Base-by-base conservation (phyloP, 2,329 filamentous ascomycete genomes). In the Emergomyces africanus region DNA sequence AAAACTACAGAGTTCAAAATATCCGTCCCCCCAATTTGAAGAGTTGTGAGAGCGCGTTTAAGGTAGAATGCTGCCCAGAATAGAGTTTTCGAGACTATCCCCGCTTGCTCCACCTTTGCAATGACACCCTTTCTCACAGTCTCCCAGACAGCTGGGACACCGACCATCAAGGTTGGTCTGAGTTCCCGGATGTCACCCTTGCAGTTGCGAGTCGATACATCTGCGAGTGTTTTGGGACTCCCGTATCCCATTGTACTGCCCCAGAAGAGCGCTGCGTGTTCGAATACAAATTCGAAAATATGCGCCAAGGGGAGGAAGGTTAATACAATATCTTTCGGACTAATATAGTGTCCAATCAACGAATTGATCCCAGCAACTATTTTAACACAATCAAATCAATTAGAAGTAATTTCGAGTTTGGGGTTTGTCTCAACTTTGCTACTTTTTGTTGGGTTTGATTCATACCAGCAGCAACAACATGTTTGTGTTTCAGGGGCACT, bases 101-200 rank as follows among this genome's bases (percentile, higher is more conserved):
- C 85, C 62, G 87, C 82, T 59, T 81, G 77, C 69, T 88, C 86
- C 60, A 97, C 85, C 73, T 90, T 89, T 66, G 78, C 75, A 64
- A 91, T 78, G 67, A 99, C 88, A 58, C 92, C 92, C 79, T 97
- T 99, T 79, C 90, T 91, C 68, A 99, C 87, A 0, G 89, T 91
- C 76, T 99, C 92, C 90, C 92, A 99, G 41, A 99, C 87, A 60
- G 95, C 90, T 1, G 92, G 94, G 2, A 99, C 92, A 71, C 94
- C 92, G 44, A 96, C 87, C 71, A 99, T 82, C 69, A 96, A 82
- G 1, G 90, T 95, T 1, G 94, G 92, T 66, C 83, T 82, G 71
- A 96, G 87, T 68, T 96, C 90, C 61, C 88, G 87, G 75, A 97
- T 96, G 67, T 99, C 92, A 66, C 94, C 92, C 65, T 86, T 84